Conservation (phyloP, 2,329 filamentous ascomycete genomes). For the Fusarium oligoseptatum region DNA sequence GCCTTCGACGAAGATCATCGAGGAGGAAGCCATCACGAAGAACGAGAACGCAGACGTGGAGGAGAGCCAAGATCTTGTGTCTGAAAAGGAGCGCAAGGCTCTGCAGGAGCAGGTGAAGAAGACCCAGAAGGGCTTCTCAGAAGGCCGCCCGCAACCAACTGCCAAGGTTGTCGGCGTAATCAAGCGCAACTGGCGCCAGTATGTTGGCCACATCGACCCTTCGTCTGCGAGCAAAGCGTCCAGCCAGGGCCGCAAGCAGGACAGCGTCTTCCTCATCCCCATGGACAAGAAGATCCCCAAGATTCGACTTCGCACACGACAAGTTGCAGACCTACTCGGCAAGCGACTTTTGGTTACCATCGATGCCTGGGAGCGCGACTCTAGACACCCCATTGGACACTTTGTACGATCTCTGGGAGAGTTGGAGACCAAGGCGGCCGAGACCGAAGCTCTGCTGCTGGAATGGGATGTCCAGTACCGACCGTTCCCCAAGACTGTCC, state of each 20-base stretch:
- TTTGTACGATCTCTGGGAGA: slow-evolving; percentile 94
- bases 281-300: slow-evolving; percentile 99
- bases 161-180: slow-evolving; percentile 92
- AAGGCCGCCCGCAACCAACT: slow-evolving; percentile 88
- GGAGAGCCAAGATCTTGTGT: slow-evolving; percentile 81
- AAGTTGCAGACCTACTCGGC: slow-evolving; percentile 88
- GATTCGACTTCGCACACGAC: slow-evolving; percentile 91
- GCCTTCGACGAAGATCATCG: slow-evolving; percentile 94
- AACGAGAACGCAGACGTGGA: slow-evolving; percentile 94
- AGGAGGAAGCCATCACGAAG: slow-evolving; percentile 91
- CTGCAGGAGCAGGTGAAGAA: slow-evolving; percentile 92
- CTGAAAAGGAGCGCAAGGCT: slow-evolving; percentile 86
- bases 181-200: slow-evolving; percentile 98
- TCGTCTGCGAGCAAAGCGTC: slow-evolving; percentile 82
- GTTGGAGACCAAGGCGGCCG: slow-evolving; percentile 95
- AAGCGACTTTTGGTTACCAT: slow-evolving; percentile 94
- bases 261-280: slow-evolving; percentile 93
- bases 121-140: slow-evolving; percentile 80
- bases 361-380: slow-evolving; percentile 95
- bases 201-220: slow-evolving; percentile 94
- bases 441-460: slow-evolving; percentile 92
- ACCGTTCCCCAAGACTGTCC: slow-evolving; percentile 93
- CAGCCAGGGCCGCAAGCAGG: slow-evolving; percentile 84
- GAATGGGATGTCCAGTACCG: slow-evolving; percentile 99
- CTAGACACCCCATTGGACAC: slow-evolving; percentile 91